Conservation (phyloP, 2,329 filamentous ascomycete species). For the Aspergillus caelatus region DNA sequence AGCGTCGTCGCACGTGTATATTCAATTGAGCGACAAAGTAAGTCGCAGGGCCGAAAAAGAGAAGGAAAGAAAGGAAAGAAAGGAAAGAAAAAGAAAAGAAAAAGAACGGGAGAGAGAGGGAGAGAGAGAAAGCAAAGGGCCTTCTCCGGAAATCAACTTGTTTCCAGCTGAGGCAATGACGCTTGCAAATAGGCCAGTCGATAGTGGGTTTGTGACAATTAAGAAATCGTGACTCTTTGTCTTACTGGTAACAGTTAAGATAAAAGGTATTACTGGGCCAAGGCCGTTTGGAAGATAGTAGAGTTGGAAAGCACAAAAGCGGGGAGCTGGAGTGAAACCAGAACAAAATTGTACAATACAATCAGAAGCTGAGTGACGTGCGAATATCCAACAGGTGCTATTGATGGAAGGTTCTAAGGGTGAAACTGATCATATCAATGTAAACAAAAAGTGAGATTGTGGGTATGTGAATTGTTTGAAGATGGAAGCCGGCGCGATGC, state of each 20-base stretch:
- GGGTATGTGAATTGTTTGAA: conserved; percentile 4
- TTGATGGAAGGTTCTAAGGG: background rate
- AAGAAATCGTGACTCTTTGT: background rate
- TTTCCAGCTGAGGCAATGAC: background rate
- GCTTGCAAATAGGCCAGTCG: background rate
- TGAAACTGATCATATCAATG: background rate
- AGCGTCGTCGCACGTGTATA: background rate
- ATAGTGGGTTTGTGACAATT: background rate
- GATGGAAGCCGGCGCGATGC: conserved; percentile 17
- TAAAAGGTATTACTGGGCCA: background rate
- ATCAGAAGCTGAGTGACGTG: background rate
- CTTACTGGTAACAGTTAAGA: background rate
- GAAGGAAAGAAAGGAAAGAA: background rate
- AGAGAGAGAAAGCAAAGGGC: background rate
- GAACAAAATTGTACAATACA: background rate
- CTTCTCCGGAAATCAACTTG: background rate
- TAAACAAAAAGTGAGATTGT: background rate
- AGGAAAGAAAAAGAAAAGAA: too few species aligned
- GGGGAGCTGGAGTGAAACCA: conserved; percentile 1
- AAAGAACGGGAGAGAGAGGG: too few species aligned
- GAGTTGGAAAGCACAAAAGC: conserved; percentile 1
- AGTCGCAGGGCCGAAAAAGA: background rate
- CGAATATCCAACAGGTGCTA: too few species aligned
- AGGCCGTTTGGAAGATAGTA: background rate
- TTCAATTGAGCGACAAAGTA: background rate